Evolutionary conservation across 768 basidiomycete species (phyloP), one percentile per base, ranked within the genome.

Genomic region (Amanita polypyramis): DNA sequence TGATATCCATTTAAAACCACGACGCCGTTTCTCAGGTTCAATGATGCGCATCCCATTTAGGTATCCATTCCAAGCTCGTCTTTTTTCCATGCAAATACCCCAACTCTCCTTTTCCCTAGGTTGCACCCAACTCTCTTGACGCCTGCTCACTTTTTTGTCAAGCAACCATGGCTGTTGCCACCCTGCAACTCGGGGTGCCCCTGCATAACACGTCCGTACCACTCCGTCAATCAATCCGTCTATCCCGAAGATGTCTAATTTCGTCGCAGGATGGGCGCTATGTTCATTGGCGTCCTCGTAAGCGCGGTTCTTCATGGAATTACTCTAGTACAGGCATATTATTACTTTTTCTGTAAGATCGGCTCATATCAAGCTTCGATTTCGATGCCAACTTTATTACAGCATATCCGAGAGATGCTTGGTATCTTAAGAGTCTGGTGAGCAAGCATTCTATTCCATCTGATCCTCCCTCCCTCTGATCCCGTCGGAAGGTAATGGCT

Each of bases 271-370:
- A 69, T 73, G 62, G 72, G 72, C 8, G 66, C 68, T 0, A 69
- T 71, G 64, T 58, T 71, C 45, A 57, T 73, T 30, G 72, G 72
- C 2, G 66, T 69, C 17, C 59, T 73, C 29, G 51, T 66, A 25
- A 63, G 62, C 33, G 59, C 58, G 3, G 60, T 63, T 9, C 54
- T 73, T 3, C 72, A 73, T 46, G 73, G 72, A 49, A 67, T 76
- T 7, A 67, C 68, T 6, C 61, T 65, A 10, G 53, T 75, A 8
- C 76, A 79, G 54, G 69, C 69, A 0, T 72, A 68, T 61, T 68
- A 67, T 49, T 79, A 79, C 52, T 76, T 61, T 47, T 61, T 55
- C 9, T 62, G 69, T 68, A 45, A 23, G 62, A 47, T 25, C 27
- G n/a, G 17, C 14, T 4, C 5, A 30, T 34, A 11, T 0, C 8